Percentiles rank a stretch among this genome's conserved stretches.
phyloP scores from a whole-genome alignment of 495 filamentous ascomycete species.

The Aspergillus conjunctus region DNA sequence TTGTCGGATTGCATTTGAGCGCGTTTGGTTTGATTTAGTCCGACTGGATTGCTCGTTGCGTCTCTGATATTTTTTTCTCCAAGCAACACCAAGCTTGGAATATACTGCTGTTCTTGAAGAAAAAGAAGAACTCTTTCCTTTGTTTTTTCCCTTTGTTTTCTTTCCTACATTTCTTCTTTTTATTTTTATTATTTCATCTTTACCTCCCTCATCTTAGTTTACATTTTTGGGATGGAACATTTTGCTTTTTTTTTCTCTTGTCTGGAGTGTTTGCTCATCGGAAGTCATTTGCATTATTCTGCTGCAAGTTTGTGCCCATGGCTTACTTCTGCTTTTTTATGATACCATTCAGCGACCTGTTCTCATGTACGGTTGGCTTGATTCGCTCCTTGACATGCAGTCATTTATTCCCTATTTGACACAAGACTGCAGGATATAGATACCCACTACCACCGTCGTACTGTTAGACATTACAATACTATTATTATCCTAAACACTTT shows the following conservation, averaged over 20 bases:
- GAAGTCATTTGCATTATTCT: conserved; percentile 28
- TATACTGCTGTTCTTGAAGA: conserved; percentile 23
- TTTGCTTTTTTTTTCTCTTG: conserved; percentile 27
- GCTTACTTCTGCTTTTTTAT: conserved; percentile 35
- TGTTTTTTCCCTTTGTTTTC: conserved; percentile 28
- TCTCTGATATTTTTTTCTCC: conserved; percentile 9
- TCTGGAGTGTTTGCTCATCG: conserved; percentile 29
- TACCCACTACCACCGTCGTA: conserved; percentile 20
- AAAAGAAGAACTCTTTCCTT: conserved; percentile 29
- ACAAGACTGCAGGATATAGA: conserved; percentile 11
- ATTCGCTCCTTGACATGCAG: conserved; percentile 20
- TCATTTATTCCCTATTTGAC: neutral
- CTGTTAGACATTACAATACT: conserved; percentile 21
- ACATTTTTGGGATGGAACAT: conserved; percentile 32
- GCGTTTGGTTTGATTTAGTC: conserved; percentile 27
- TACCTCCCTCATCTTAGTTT: conserved; percentile 22
- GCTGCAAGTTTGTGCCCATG: conserved; percentile 34
- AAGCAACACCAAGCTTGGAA: conserved; percentile 13
- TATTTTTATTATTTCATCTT: conserved; percentile 21
- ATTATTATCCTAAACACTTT: neutral
- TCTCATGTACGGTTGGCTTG: conserved; percentile 21
- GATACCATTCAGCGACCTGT: conserved; percentile 50
- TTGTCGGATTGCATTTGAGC: conserved; percentile 32
- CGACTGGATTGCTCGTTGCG: conserved; percentile 28
- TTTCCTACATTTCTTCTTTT: conserved; percentile 27